These are phyloP conservation scores for Medicago arabica DNA, from an alignment of 306 rosid species.

Conservation along the genomic window DNA sequence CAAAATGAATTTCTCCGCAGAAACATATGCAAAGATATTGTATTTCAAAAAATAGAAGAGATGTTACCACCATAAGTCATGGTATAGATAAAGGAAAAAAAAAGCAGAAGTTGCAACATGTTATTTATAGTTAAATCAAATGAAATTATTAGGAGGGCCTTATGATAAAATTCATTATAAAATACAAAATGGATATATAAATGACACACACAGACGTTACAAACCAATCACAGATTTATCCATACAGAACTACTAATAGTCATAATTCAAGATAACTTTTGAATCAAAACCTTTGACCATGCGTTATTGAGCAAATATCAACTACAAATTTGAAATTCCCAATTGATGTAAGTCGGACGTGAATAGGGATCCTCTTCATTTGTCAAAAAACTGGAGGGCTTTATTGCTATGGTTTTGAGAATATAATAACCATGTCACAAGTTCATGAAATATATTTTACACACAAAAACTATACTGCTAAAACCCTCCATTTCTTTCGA, in stretches of 20 bases:
- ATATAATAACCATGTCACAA: no score
- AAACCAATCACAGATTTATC: neutral
- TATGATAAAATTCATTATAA: neutral
- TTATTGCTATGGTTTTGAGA: neutral
- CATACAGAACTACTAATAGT: neutral
- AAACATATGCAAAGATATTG: neutral
- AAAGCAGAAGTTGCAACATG: neutral
- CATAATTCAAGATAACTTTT: neutral
- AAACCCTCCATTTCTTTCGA: neutral
- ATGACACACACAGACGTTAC: neutral
- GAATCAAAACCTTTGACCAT: neutral
- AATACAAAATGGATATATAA: neutral
- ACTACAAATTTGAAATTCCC: neutral
- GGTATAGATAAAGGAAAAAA: neutral
- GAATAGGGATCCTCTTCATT: neutral
- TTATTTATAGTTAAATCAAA: neutral
- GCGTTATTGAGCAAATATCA: neutral
- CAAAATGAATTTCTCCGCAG: neutral
- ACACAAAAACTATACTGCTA: no score
- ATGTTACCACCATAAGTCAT: neutral
- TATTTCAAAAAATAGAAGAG: no score
- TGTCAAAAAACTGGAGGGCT: neutral
- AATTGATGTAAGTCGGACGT: neutral
- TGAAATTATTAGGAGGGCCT: neutral
- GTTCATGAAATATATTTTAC: neutral